A percentile compares a stretch with the other conserved stretches of the same genome.
Evolutionary conservation across 768 basidiomycete species (phyloP).

Genomic region (Suillus cothurnatus): DNA sequence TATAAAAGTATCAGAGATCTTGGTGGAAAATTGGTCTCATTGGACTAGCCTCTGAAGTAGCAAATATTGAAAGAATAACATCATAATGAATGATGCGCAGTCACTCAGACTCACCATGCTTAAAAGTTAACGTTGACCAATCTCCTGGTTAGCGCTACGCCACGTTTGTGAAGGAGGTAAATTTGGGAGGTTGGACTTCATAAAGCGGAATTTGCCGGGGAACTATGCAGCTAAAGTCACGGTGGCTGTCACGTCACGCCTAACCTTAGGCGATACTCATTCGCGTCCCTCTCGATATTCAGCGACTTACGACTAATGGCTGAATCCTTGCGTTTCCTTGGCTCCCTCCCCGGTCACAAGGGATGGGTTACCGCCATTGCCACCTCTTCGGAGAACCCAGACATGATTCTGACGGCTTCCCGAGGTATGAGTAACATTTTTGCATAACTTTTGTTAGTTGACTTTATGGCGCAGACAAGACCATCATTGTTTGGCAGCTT

Average conservation of each 20-base stretch:
- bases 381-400: slow-evolving; percentile 97
- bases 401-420: slow-evolving; percentile 98
- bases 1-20: slow-evolving; percentile 60
- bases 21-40: slow-evolving; percentile 71
- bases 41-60: slow-evolving; percentile 64
- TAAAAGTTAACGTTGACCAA: slow-evolving; percentile 14
- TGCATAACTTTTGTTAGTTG: slow-evolving; percentile 20
- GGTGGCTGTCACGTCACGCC: slow-evolving; percentile 60
- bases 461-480: slow-evolving; percentile 78
- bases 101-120: slow-evolving; percentile 14
- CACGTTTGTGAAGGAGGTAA: not conserved
- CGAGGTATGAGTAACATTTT: slow-evolving; percentile 63
- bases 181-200: not conserved
- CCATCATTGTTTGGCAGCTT: slow-evolving; percentile 98
- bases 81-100: slow-evolving; percentile 28
- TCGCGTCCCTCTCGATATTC: slow-evolving; percentile 24
- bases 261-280: slow-evolving; percentile 29
- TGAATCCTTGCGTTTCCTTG: slow-evolving; percentile 89
- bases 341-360: slow-evolving; percentile 90
- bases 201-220: slow-evolving; percentile 33
- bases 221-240: slow-evolving; percentile 65
- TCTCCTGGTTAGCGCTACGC: not conserved
- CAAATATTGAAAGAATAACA: slow-evolving; percentile 60
- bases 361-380: slow-evolving; percentile 99
- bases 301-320: slow-evolving; percentile 53